Base-by-base conservation (phyloP, 331 rosid species). In the Stylosanthes scabra region DNA sequence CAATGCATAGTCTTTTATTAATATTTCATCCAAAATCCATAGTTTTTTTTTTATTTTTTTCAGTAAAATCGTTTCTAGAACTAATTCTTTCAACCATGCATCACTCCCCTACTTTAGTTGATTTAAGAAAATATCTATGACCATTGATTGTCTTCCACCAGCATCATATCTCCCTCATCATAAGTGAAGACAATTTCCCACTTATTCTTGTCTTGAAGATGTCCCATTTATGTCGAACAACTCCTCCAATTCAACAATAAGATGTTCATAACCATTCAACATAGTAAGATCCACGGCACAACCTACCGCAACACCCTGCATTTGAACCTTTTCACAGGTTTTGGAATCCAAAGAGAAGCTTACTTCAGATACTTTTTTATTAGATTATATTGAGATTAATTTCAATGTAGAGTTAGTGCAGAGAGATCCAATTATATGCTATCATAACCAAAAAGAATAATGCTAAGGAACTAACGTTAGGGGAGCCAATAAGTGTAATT, bases 91-190 rank as follows among this genome's bases (percentile, higher is more conserved):
- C 34, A 3, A 2, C 4, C 34, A 31, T 31, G 34, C 4, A 31
- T 31, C 34, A 31, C 34, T 31, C 34, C 34, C 34, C 34, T 31
- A 31, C 34, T 31, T 31, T 31, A 31, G 34, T 31, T 31, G 25
- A 31, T 31, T 31, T 45, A 71, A 74, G 59, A 76, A 55, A 71
- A 65, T 66, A 88, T 94, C 88, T 78, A 92, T 94, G 39, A 83
- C 97, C 97, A 92, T 0, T 87, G 92, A 78, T 90, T 88, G 58
- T 92, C 96, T 6, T 96, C 97, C 63, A 88, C 82, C 45, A 92
- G 96, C 97, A 89, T 92, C 81, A 78, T 90, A 80, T 92, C 97
- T 59, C 96, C 94, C 83, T 92, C 97, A 56, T 92, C 93, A 60
- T 92, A 96, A 14, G 92, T 92, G 77, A 83, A 92, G 68, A 89